These are phyloP conservation scores for Naegleria gruberi DNA, from an alignment of 208 protist genomes.

Conservation along the genomic window DNA sequence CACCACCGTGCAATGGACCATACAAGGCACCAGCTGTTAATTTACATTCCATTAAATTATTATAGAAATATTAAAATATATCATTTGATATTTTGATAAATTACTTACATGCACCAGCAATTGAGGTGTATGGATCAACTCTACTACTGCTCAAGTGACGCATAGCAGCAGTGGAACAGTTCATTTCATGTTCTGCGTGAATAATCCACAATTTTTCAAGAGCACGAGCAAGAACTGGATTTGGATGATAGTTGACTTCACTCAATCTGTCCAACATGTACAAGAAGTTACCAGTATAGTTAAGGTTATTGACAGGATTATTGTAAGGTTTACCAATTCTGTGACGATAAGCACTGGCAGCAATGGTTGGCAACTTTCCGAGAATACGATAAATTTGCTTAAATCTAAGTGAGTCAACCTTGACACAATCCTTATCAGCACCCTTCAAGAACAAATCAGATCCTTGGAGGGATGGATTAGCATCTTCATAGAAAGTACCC, in stretches of 20 bases:
- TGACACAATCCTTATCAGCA: background rate
- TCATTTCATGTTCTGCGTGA: slow-evolving; percentile 68
- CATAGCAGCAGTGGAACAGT: slow-evolving; percentile 60
- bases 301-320: slow-evolving; percentile 43
- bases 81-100: background rate
- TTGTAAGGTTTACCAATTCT: slow-evolving; percentile 49
- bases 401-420: background rate
- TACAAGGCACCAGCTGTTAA: slow-evolving; percentile 44
- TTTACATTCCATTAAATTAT: background rate
- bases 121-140: slow-evolving; percentile 39
- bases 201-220: slow-evolving; percentile 51
- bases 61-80: background rate
- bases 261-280: slow-evolving; percentile 51
- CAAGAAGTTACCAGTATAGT: slow-evolving; percentile 63
- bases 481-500: slow-evolving; percentile 23
- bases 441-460: background rate
- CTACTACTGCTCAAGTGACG: slow-evolving; percentile 36
- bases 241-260: slow-evolving; percentile 36
- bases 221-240: slow-evolving; percentile 37
- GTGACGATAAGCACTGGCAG: slow-evolving; percentile 58
- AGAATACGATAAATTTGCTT: slow-evolving; percentile 46
- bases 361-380: slow-evolving; percentile 61
- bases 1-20: slow-evolving; percentile 58
- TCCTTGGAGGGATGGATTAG: slow-evolving; percentile 8
- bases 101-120: slow-evolving; percentile 28